These are phyloP conservation scores for Gaeumannomyces tritici DNA, from an alignment of 2,329 filamentous ascomycete genomes.

Conservation along the genomic window DNA sequence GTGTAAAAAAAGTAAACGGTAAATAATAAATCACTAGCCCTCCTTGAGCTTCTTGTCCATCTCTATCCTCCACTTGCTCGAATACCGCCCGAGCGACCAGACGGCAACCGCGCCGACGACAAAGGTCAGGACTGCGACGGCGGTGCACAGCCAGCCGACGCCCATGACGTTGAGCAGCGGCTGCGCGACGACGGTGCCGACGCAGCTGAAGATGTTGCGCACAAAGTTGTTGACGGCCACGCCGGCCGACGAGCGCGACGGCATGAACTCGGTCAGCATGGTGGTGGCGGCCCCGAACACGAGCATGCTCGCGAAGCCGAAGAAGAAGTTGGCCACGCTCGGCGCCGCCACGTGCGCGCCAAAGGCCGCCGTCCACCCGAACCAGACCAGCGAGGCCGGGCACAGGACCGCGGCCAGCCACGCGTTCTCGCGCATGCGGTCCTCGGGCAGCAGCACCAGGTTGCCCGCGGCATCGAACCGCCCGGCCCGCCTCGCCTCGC, in stretches of 20 bases:
- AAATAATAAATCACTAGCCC: not conserved
- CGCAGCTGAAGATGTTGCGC: constrained; percentile 67
- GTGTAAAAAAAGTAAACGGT: too few species aligned
- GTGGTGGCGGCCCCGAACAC: constrained; percentile 67
- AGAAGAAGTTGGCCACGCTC: constrained; percentile 60
- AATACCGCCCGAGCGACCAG: constrained; percentile 50
- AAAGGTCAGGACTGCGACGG: constrained; percentile 40
- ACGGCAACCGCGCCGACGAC: constrained; percentile 48
- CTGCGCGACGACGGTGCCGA: constrained; percentile 59
- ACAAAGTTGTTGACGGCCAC: constrained; percentile 78
- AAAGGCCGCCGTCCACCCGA: constrained; percentile 63
- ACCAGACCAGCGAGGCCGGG: constrained; percentile 61
- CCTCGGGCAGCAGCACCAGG: constrained; percentile 63
- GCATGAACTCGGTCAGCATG: constrained; percentile 81
- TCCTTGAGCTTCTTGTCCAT: constrained; percentile 43
- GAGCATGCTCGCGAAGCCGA: constrained; percentile 70
- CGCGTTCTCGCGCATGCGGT: constrained; percentile 74
- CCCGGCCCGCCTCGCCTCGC: constrained; percentile 61
- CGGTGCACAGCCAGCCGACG: constrained; percentile 68
- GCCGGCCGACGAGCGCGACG: constrained; percentile 57
- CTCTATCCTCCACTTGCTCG: constrained; percentile 49
- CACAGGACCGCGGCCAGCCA: constrained; percentile 66
- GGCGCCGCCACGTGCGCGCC: constrained; percentile 57
- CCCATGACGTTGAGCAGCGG: constrained; percentile 64
- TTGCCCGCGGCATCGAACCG: constrained; percentile 58